These are phyloP conservation scores for Fraxinus baroniana DNA, from an alignment of 305 asterid species.

Conservation along the genomic window DNA sequence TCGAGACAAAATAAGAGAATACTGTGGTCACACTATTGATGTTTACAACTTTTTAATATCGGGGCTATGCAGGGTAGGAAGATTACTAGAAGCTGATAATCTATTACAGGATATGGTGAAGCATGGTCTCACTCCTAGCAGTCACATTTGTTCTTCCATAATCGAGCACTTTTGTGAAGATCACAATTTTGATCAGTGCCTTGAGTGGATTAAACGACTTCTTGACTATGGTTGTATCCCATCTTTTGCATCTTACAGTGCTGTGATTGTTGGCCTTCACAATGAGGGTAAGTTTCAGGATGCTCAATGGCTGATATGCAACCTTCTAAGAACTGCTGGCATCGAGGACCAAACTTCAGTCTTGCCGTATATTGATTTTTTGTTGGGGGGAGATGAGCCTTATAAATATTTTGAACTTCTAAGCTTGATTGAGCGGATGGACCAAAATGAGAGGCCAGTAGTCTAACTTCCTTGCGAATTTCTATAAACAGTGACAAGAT, in stretches of 20 bases:
- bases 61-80: conserved; percentile 29
- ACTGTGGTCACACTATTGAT: conserved; percentile 22
- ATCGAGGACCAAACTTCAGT: conserved; percentile 33
- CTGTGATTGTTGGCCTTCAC: conserved; percentile 33
- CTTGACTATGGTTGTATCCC: conserved; percentile 20
- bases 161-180: conserved; percentile 25
- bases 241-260: conserved; percentile 23
- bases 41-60: conserved; percentile 34
- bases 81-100: conserved; percentile 31
- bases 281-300: conserved; percentile 29
- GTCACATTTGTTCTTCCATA: conserved; percentile 21
- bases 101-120: conserved; percentile 36
- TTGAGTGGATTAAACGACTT: conserved; percentile 32
- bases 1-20: conserved; percentile 13
- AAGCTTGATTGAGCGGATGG: conserved; percentile 24
- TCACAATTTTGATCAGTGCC: conserved; percentile 15
- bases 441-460: conserved; percentile 31
- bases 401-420: conserved; percentile 19
- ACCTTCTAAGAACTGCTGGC: conserved; percentile 25
- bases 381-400: conserved; percentile 30
- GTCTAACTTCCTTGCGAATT: neutral
- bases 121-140: conserved; percentile 28
- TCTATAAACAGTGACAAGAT: neutral
- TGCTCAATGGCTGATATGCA: conserved; percentile 29
- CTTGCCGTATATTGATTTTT: conserved; percentile 29